Percentiles rank a stretch among this genome's conserved stretches.
phyloP scores from a whole-genome alignment of 805 yeast genomes.

The Candida pseudofarinosa region DNA sequence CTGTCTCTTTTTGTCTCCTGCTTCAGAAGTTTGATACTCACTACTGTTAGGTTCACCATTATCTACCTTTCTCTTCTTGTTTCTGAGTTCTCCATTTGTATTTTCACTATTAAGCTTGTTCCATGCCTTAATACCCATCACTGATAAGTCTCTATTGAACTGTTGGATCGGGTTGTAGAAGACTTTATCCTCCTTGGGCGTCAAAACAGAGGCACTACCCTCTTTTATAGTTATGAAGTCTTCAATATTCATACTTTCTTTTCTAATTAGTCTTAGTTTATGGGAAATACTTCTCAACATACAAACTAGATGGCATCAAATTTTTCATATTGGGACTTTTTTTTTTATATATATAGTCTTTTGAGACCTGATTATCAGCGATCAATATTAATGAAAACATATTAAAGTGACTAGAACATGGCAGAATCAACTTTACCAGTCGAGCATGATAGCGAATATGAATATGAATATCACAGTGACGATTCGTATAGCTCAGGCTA shows the following conservation, averaged over 20 bases:
- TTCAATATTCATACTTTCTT: slow-evolving; percentile 15
- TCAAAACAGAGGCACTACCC: slow-evolving; percentile 80
- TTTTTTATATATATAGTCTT: neutral
- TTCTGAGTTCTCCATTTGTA: slow-evolving; percentile 1
- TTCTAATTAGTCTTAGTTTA: neutral
- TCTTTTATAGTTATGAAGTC: slow-evolving; percentile 48
- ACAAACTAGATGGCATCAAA: neutral
- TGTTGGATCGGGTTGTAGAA: slow-evolving; percentile 97
- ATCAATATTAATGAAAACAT: no score
- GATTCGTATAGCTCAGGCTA: slow-evolving; percentile 14
- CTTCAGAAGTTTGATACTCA: neutral
- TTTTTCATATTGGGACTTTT: neutral
- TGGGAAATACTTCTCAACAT: neutral
- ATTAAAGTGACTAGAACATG: neutral
- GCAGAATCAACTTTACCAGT: slow-evolving; percentile 2
- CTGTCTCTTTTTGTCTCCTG: slow-evolving; percentile 30
- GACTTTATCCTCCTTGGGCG: slow-evolving; percentile 77
- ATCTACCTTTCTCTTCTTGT: slow-evolving; percentile 13
- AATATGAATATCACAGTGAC: slow-evolving; percentile 8
- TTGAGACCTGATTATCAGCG: no score
- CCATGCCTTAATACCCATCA: slow-evolving; percentile 85
- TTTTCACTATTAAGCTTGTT: slow-evolving; percentile 46
- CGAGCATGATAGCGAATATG: slow-evolving; percentile 6
- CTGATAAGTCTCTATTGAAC: slow-evolving; percentile 88
- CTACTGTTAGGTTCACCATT: neutral